Percentiles rank a stretch among this genome's conserved stretches.
phyloP scores from a whole-genome alignment of 1,284 basidiomycete species.

The Puccinia horiana region DNA sequence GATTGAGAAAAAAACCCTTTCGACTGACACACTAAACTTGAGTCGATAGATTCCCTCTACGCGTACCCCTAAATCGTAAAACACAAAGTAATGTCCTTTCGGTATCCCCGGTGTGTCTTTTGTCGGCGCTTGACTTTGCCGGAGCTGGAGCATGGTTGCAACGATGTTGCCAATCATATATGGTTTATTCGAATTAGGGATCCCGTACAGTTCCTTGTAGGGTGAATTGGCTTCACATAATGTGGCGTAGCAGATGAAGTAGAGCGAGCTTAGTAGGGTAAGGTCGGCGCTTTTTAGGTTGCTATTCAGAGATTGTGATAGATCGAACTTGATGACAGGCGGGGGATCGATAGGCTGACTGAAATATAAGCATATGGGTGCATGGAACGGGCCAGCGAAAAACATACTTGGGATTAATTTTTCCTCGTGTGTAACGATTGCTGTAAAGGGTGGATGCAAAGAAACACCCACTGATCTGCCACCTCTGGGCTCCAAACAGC shows the following conservation, averaged over 20 bases:
- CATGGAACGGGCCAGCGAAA: not conserved
- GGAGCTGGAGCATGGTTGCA: constrained; percentile 88
- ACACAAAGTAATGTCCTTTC: constrained; percentile 56
- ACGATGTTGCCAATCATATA: constrained; percentile 87
- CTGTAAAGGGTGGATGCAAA: not conserved
- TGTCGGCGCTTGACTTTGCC: constrained; percentile 65
- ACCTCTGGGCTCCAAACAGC: constrained; percentile 91
- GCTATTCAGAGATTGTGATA: constrained; percentile 67
- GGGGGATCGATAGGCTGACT: constrained; percentile 94
- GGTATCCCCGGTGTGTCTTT: constrained; percentile 76
- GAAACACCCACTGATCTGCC: constrained; percentile 60
- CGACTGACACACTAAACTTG: constrained; percentile 82
- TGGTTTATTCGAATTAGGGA: constrained; percentile 86
- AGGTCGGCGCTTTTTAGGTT: constrained; percentile 52
- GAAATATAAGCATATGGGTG: constrained; percentile 2
- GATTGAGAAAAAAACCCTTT: not conserved
- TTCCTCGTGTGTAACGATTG: constrained; percentile 3
- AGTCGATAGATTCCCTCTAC: constrained; percentile 84
- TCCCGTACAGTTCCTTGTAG: constrained; percentile 87
- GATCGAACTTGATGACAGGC: constrained; percentile 89
- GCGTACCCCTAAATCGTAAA: constrained; percentile 61
- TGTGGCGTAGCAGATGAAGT: constrained; percentile 91
- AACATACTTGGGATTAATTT: constrained; percentile 46
- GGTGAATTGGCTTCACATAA: constrained; percentile 63
- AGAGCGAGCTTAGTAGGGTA: constrained; percentile 72